A percentile compares a stretch with the other conserved stretches of the same genome.
phyloP scores from a whole-genome alignment of 164 flowering plant species.

The Platanus orientalis region DNA sequence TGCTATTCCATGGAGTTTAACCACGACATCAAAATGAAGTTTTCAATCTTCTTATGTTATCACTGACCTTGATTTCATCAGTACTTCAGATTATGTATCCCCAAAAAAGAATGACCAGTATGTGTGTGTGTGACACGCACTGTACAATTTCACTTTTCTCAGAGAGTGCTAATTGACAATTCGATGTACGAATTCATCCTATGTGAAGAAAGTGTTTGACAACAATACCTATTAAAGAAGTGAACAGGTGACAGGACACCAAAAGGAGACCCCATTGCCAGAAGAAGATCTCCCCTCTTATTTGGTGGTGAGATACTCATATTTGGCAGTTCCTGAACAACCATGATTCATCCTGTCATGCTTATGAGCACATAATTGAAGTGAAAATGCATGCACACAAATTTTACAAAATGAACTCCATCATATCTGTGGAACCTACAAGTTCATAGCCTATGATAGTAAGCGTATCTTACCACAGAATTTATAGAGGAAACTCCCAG shows the following conservation, averaged over 20 bases:
- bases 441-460: not conserved
- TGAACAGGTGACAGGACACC: constrained; percentile 91
- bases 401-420: not conserved
- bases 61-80: no score
- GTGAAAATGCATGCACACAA: constrained; percentile 11
- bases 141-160: no score
- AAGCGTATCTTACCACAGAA: constrained; percentile 35
- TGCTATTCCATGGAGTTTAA: no score
- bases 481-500: constrained; percentile 40
- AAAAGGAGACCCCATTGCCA: constrained; percentile 93
- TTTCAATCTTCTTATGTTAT: no score
- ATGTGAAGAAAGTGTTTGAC: not conserved
- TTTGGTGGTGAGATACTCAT: constrained; percentile 27
- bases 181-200: not conserved
- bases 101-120: no score
- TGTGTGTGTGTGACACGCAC: no score
- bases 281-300: constrained; percentile 65
- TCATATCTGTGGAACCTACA: constrained; percentile 1
- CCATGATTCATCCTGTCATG: constrained; percentile 25
- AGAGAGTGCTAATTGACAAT: no score
- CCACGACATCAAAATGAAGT: no score
- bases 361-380: constrained; percentile 17
- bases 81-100: no score
- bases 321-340: constrained; percentile 52
- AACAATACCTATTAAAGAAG: constrained; percentile 77